Conservation (phyloP, 805 yeast genomes). For the Clavispora santaluciae region DNA sequence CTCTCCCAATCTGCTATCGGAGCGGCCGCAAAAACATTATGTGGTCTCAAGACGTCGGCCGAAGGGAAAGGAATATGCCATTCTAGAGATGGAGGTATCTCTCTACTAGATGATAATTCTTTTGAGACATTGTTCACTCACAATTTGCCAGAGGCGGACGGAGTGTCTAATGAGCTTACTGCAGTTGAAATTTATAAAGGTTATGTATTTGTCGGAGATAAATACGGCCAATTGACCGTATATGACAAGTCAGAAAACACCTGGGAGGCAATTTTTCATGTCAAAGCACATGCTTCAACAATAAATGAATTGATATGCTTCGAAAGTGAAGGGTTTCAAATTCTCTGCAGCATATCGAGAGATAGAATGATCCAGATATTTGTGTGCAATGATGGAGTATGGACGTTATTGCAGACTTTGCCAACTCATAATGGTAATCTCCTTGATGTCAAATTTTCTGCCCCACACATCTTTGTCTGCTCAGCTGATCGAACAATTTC, state of each 20-base stretch:
- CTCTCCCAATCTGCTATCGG: not conserved
- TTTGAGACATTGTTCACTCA: not conserved
- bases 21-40: not conserved
- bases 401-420: slow-evolving; percentile 59
- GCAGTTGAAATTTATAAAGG: slow-evolving; percentile 32
- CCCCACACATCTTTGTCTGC: slow-evolving; percentile 41
- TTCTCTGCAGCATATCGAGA: slow-evolving; percentile 47
- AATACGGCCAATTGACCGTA: slow-evolving; percentile 39
- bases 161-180: slow-evolving; percentile 34
- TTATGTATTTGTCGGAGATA: slow-evolving; percentile 44
- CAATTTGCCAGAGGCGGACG: slow-evolving; percentile 1
- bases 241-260: slow-evolving; percentile 15
- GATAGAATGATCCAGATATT: slow-evolving; percentile 63
- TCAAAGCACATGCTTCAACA: slow-evolving; percentile 49
- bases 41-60: slow-evolving; percentile 7
- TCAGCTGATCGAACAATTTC: slow-evolving; percentile 62
- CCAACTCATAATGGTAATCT: slow-evolving; percentile 54
- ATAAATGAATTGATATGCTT: slow-evolving; percentile 43
- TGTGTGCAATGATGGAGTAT: slow-evolving; percentile 21
- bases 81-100: slow-evolving; percentile 20
- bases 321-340: slow-evolving; percentile 19
- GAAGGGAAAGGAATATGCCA: slow-evolving; percentile 13
- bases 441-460: slow-evolving; percentile 28
- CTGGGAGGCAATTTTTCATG: slow-evolving; percentile 18
- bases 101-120: slow-evolving; percentile 1